Conservation (phyloP, 2,329 filamentous ascomycete genomes). For the Botrytis fabae region DNA sequence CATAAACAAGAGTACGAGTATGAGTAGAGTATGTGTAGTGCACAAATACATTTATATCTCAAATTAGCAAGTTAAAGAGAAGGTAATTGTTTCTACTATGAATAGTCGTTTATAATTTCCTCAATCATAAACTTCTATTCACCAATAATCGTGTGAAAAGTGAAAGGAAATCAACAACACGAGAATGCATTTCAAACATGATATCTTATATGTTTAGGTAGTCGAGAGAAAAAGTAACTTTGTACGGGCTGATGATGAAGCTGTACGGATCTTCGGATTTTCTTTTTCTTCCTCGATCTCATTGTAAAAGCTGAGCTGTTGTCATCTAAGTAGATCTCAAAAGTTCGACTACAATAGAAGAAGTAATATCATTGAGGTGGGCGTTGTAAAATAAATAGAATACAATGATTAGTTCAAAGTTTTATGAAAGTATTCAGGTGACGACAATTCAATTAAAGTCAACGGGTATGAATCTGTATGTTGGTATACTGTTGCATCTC, state of each 20-base stretch:
- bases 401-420: not conserved
- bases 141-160: not conserved
- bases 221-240: not conserved
- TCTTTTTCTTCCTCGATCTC: not conserved
- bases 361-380: not conserved
- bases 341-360: not conserved
- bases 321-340: not conserved
- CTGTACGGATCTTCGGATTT: not conserved
- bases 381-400: not conserved
- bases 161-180: not conserved
- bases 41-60: not conserved
- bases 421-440: not conserved
- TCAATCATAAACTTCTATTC: not conserved
- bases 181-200: not conserved
- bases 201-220: not conserved
- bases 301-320: not conserved
- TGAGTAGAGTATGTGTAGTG: not conserved
- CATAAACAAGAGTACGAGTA: not conserved
- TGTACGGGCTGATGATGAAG: not conserved
- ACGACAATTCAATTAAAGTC: not conserved
- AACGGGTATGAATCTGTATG: not conserved
- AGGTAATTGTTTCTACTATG: not conserved
- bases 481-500: not conserved
- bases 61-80: accelerated
- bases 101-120: not conserved